phyloP scores from a whole-genome alignment of 805 yeast genomes.

The Candida golubevii region DNA sequence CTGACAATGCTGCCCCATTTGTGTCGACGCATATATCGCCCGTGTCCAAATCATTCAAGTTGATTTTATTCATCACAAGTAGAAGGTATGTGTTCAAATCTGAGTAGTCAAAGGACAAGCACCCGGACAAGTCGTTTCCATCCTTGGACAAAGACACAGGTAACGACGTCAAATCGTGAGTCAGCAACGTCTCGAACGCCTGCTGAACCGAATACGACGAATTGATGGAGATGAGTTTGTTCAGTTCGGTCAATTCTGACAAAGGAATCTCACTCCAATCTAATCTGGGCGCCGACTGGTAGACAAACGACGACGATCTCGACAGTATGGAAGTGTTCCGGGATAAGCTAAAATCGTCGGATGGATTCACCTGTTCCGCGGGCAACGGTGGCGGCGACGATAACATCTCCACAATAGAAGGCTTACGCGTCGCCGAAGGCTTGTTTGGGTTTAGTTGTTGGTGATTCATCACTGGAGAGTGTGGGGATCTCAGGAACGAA shows the following conservation, averaged over 20 bases:
- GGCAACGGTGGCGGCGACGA: conserved; percentile 73
- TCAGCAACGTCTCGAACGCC: conserved; percentile 75
- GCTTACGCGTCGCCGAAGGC: conserved; percentile 34
- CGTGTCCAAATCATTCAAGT: conserved; percentile 31
- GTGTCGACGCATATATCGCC: conserved; percentile 24
- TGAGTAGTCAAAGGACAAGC: conserved; percentile 85
- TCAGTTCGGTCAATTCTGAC: conserved; percentile 70
- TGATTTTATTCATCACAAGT: conserved; percentile 72
- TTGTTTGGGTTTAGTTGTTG: conserved; percentile 17
- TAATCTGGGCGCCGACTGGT: conserved; percentile 10
- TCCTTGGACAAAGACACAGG: conserved; percentile 52
- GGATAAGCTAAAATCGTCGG: conserved; percentile 35
- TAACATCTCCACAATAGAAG: conserved; percentile 70
- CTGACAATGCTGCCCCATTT: conserved; percentile 21
- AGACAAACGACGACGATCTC: conserved; percentile 12
- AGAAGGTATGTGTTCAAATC: conserved; percentile 85
- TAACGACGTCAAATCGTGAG: conserved; percentile 74
- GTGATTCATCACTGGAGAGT: conserved; percentile 15
- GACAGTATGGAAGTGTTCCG: conserved; percentile 28
- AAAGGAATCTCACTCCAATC: conserved; percentile 77
- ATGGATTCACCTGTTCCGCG: conserved; percentile 18
- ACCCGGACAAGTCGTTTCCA: conserved; percentile 49
- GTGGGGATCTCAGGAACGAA: conserved; percentile 19
- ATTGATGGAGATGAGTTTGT: conserved; percentile 67
- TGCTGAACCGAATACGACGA: conserved; percentile 72